phyloP scores from a whole-genome alignment of 176 grass and related monocot species.

The Miscanthus lutarioriparius region DNA sequence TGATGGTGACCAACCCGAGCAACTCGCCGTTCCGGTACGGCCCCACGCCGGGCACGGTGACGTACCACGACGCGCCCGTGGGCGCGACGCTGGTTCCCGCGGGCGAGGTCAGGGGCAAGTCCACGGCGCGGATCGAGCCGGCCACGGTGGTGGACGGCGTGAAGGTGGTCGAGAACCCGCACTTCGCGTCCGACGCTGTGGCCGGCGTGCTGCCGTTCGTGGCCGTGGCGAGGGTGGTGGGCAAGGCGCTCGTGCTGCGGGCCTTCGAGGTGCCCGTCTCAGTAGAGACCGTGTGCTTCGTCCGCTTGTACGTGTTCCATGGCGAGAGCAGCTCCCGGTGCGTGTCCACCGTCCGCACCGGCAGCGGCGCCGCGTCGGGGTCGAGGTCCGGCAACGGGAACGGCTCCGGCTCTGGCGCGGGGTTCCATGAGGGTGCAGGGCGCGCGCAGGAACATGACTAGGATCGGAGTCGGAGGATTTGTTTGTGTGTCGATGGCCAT shows the following conservation, averaged over 20 bases:
- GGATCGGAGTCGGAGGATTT: not conserved
- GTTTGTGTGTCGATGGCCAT: not conserved
- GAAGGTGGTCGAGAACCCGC: conserved; percentile 34
- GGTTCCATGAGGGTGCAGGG: not conserved
- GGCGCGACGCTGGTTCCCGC: conserved; percentile 46
- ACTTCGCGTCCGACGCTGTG: conserved; percentile 46
- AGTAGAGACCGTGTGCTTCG: conserved; percentile 38
- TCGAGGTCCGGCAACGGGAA: not conserved
- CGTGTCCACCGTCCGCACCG: conserved; percentile 9
- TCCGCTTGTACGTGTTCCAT: conserved; percentile 40
- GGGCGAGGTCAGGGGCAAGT: conserved; percentile 33
- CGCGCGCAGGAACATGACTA: not conserved
- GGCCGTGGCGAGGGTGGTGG: conserved; percentile 18
- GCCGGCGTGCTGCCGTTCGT: conserved; percentile 50
- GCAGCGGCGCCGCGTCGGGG: not conserved
- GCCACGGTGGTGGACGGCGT: conserved; percentile 40
- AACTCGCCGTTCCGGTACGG: conserved; percentile 56
- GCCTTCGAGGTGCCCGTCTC: conserved; percentile 45
- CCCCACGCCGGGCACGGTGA: conserved; percentile 33
- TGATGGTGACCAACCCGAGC: conserved; percentile 68
- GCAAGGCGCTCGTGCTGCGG: conserved; percentile 48
- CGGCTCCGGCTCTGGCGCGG: not conserved
- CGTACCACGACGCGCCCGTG: conserved; percentile 61
- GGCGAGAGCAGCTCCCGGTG: conserved; percentile 45
- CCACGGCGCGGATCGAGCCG: conserved; percentile 38